Conservation (phyloP, 2,329 filamentous ascomycete species). For the Arthrocladium fulminans region DNA sequence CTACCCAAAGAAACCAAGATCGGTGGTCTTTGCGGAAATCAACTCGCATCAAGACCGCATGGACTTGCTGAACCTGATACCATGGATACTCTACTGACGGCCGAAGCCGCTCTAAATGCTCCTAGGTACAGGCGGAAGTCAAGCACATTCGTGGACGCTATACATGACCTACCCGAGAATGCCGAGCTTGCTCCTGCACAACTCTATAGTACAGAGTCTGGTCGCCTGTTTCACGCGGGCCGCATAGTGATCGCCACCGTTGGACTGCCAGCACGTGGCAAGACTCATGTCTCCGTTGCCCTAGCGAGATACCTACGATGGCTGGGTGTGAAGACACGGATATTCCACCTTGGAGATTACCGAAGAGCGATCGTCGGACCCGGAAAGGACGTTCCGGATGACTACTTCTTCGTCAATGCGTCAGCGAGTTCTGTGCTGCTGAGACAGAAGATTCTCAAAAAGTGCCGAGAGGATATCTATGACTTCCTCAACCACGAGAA, state of each 20-base stretch:
- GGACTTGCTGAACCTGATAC: not conserved
- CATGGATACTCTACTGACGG: conserved; percentile 54
- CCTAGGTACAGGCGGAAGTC: conserved; percentile 85
- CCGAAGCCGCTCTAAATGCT: conserved; percentile 83
- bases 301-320: conserved; percentile 89
- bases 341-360: conserved; percentile 96
- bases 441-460: conserved; percentile 93
- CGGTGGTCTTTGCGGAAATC: not conserved
- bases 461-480: conserved; percentile 94
- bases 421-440: conserved; percentile 86
- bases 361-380: conserved; percentile 80
- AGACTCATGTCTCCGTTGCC: conserved; percentile 95
- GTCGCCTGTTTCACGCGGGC: conserved; percentile 90
- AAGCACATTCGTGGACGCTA: conserved; percentile 93
- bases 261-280: conserved; percentile 85
- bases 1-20: not conserved
- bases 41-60: not conserved
- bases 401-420: conserved; percentile 96
- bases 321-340: conserved; percentile 95
- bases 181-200: conserved; percentile 84
- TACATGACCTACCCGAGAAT: conserved; percentile 83
- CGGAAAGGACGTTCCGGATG: conserved; percentile 77
- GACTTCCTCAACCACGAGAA: conserved; percentile 95
- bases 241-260: conserved; percentile 97
- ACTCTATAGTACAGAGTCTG: conserved; percentile 96